phyloP scores from a whole-genome alignment of 768 basidiomycete genomes.

The Hysterangium stoloniferum region DNA sequence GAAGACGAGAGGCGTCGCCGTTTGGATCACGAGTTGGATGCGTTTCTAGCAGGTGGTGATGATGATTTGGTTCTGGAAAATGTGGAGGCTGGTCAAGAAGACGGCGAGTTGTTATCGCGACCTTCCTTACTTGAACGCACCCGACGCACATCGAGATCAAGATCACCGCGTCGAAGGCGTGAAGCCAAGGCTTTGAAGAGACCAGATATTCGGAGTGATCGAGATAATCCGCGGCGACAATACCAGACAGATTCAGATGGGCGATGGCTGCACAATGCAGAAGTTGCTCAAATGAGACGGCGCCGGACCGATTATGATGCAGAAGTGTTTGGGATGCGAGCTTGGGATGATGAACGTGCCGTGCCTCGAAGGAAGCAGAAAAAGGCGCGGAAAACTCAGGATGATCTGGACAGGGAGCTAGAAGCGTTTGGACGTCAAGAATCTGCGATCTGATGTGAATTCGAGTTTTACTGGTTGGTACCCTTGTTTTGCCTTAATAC shows the following conservation, averaged over 20 bases:
- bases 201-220: constrained; percentile 7
- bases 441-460: too few species aligned
- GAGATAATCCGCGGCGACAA: constrained; percentile 10
- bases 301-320: constrained; percentile 18
- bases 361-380: constrained; percentile 24
- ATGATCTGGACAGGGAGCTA: constrained; percentile 77
- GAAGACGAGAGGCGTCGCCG: background rate
- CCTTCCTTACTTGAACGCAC: constrained; percentile 51
- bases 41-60: constrained; percentile 47
- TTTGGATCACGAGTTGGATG: constrained; percentile 50
- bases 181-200: constrained; percentile 17
- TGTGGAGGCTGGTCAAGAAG: background rate
- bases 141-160: constrained; percentile 14
- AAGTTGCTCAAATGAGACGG: constrained; percentile 16
- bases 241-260: constrained; percentile 1
- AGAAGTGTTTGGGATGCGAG: constrained; percentile 20
- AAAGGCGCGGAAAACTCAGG: constrained; percentile 50
- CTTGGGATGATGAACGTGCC: constrained; percentile 23
- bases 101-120: constrained; percentile 34
- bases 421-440: too few species aligned
- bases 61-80: constrained; percentile 19
- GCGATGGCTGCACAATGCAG: constrained; percentile 11
- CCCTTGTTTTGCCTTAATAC: too few species aligned
- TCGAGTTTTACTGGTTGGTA: too few species aligned
- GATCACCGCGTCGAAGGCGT: constrained; percentile 18